Evolutionary conservation across 371 early-diverging fungal species (phyloP), one percentile per base, ranked within the genome.

Genomic region (Apophysomyces trapeziformis): DNA sequence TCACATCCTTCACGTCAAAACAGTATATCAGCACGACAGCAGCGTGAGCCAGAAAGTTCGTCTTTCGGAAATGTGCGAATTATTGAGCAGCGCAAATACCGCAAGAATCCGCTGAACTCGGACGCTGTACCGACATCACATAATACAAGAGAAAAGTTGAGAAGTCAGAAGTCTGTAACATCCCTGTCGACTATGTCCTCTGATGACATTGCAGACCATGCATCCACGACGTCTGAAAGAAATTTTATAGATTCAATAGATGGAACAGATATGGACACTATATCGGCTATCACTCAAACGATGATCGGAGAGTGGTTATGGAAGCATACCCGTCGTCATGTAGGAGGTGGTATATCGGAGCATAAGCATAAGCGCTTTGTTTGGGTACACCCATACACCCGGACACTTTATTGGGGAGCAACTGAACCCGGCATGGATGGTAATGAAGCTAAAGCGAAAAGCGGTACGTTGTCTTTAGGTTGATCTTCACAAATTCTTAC

Each of bases 301-400:
- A 93, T 93, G 93, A 89, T 93, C 60, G 94, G 94, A 21, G 89
- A 91, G 60, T 90, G 85, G 72, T 77, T 94, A 76, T 86, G 81
- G 73, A 94, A 94, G 69, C 87, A 87, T 63, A 91, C 90, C 8
- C 84, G 90, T 5, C 78, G 85, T 21, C 82, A 85, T 61, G 82
- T 82, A 50, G 84, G 84, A 12, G 74, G 77, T 35, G 85, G 85
- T 44, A 83, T 82, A 12, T 85, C 86, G 13, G 92, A 91, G 65
- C 85, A 88, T 59, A 82, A 86, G n/a, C 92, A 94, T 47, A 72
- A 79, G 58, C 84, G 93, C 18, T 94, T 86, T 73, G 89, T 93
- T 38, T 94, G 94, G 94, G 85, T 94, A 7, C 92, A 93, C 66
- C 94, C 94, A n/a, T 93, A 93, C 46, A 89, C 92, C 11, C 84